Percentiles rank a stretch among this genome's conserved stretches.
Evolutionary conservation across 75 land plant species (phyloP).

Genomic region (Gnetum montanum): DNA sequence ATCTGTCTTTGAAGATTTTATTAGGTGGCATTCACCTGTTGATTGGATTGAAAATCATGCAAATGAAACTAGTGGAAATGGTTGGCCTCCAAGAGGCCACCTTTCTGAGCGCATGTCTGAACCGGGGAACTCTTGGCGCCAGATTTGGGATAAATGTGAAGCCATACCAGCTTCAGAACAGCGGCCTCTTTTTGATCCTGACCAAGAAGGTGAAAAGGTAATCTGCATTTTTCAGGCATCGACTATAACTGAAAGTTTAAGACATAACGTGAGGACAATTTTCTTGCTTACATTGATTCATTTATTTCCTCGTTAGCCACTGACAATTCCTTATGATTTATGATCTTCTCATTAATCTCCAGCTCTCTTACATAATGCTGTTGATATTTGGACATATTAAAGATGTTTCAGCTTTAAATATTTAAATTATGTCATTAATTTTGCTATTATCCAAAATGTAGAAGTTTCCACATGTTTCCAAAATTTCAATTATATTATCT

Average conservation of each 20-base stretch:
- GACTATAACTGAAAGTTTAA: background rate
- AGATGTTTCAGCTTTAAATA: no score
- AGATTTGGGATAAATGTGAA: slow-evolving; percentile 72
- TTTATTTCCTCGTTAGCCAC: background rate
- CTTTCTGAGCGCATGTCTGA: slow-evolving; percentile 81
- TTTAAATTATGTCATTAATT: no score
- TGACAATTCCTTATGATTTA: background rate
- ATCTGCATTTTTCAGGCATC: no score
- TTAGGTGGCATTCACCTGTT: slow-evolving; percentile 93
- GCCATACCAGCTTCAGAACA: slow-evolving; percentile 69
- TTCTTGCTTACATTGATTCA: background rate
- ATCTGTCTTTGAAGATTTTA: slow-evolving; percentile 92
- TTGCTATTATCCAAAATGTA: no score
- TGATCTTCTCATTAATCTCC: no score
- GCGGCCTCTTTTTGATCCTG: slow-evolving; percentile 84
- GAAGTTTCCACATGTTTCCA: no score
- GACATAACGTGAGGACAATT: background rate
- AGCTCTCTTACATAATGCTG: no score
- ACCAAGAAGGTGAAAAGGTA: slow-evolving; percentile 96
- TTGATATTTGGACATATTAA: no score
- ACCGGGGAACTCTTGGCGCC: slow-evolving; percentile 64
- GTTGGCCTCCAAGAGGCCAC: slow-evolving; percentile 72
- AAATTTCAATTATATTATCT: no score
- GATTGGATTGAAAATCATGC: slow-evolving; percentile 59
- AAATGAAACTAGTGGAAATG: background rate